These are phyloP conservation scores for Trichoderma sp. DNA, from an alignment of 2,329 filamentous ascomycete genomes.

Conservation along the genomic window DNA sequence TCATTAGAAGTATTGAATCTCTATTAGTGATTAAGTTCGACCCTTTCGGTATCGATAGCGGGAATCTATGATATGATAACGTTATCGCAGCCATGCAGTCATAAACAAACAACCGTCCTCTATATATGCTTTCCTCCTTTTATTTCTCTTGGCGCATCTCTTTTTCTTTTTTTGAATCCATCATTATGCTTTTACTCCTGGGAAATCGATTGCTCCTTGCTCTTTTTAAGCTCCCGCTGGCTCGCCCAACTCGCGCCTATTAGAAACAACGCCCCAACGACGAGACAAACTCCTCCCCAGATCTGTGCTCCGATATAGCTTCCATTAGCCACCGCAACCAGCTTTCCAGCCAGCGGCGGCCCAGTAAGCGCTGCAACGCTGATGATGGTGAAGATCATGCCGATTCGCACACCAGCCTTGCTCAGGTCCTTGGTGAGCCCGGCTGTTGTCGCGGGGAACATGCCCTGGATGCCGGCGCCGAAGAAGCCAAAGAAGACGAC, in stretches of 20 bases:
- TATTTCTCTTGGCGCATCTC: neutral
- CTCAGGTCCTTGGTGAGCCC: conserved; percentile 51
- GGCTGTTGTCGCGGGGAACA: conserved; percentile 57
- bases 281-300: conserved; percentile 47
- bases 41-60: conserved; percentile 6
- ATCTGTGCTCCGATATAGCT: conserved; percentile 50
- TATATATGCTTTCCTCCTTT: neutral
- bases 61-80: neutral
- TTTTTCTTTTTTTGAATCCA: neutral
- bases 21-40: neutral
- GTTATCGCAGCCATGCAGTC: neutral
- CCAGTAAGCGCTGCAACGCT: conserved; percentile 55
- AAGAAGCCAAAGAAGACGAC: conserved; percentile 62
- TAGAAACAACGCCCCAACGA: conserved; percentile 44
- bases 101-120: neutral
- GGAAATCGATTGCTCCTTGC: neutral
- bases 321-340: conserved; percentile 45
- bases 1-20: neutral
- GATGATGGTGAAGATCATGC: conserved; percentile 59
- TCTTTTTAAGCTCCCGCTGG: conserved; percentile 21
- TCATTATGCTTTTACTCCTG: neutral
- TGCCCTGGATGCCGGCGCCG: conserved; percentile 60
- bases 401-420: conserved; percentile 56
- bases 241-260: conserved; percentile 40
- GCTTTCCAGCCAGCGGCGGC: conserved; percentile 52